phyloP scores from a whole-genome alignment of 2,329 filamentous ascomycete genomes.

The Aspergillus candidus region DNA sequence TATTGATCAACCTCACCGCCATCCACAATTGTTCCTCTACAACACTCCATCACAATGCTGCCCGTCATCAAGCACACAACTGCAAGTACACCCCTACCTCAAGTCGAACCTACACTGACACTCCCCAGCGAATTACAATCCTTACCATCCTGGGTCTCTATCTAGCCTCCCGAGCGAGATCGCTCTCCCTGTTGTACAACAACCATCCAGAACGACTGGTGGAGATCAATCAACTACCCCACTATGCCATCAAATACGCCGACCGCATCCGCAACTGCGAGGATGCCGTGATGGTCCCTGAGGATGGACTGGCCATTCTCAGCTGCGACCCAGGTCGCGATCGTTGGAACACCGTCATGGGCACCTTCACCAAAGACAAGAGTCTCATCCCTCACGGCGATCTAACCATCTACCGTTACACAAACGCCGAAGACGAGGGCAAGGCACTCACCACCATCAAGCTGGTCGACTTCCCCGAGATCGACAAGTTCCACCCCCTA shows the following conservation, averaged over 20 bases:
- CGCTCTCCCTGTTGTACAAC: constrained; percentile 3
- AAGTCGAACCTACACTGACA: too few species aligned
- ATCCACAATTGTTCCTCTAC: too few species aligned
- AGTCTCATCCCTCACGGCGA: neutral
- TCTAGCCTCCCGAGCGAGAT: too few species aligned
- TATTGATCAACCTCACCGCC: too few species aligned
- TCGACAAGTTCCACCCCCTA: constrained; percentile 11
- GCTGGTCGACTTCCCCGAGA: constrained; percentile 1
- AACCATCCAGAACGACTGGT: constrained; percentile 10
- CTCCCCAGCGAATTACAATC: too few species aligned
- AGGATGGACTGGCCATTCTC: neutral
- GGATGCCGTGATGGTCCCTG: constrained; percentile 10
- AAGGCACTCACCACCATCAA: constrained; percentile 4
- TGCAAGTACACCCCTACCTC: too few species aligned
- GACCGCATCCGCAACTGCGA: constrained; percentile 15
- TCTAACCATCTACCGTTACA: constrained; percentile 6
- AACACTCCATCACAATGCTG: too few species aligned
- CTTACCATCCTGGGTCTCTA: too few species aligned
- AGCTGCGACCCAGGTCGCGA: constrained; percentile 8
- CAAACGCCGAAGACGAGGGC: neutral
- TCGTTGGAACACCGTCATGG: constrained; percentile 12
- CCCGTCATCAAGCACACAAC: too few species aligned
- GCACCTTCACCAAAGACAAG: constrained; percentile 3
- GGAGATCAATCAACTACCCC: constrained; percentile 5
- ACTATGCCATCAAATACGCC: constrained; percentile 5